A percentile compares a stretch with the other conserved stretches of the same genome.
phyloP scores from a whole-genome alignment of 495 filamentous ascomycete genomes.

The Niebla homalea region DNA sequence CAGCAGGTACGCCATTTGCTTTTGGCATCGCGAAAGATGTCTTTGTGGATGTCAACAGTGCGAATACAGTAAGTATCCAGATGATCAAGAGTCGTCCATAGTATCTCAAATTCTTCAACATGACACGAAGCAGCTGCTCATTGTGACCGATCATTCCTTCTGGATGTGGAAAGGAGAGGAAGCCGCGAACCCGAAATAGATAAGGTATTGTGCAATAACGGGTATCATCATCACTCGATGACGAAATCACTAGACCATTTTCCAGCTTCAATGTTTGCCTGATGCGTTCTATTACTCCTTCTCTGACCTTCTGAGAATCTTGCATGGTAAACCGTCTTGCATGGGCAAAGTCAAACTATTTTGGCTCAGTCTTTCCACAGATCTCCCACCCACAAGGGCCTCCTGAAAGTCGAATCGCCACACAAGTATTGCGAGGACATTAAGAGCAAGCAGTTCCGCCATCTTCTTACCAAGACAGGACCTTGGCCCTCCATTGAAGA shows the following conservation, averaged over 20 bases:
- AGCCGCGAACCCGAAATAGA: too few species aligned
- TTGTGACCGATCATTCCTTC: too few species aligned
- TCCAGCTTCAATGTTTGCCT: neutral
- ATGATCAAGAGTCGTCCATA: too few species aligned
- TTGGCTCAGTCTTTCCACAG: conserved; percentile 34
- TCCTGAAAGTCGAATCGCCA: conserved; percentile 35
- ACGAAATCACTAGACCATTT: neutral
- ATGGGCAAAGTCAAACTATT: conserved; percentile 48
- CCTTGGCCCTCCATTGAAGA: conserved; percentile 47
- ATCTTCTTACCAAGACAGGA: conserved; percentile 46
- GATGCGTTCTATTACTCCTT: neutral
- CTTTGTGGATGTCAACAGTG: too few species aligned
- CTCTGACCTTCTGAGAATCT: neutral
- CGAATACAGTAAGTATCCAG: too few species aligned
- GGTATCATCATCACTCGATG: too few species aligned
- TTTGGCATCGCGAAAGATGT: too few species aligned
- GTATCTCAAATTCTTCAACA: too few species aligned
- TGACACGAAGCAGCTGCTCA: too few species aligned
- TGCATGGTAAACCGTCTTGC: conserved; percentile 40
- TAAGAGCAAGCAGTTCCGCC: conserved; percentile 42
- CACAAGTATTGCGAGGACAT: conserved; percentile 36
- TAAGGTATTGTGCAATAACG: too few species aligned
- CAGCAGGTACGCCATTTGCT: too few species aligned
- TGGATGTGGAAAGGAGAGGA: too few species aligned
- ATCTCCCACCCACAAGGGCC: conserved; percentile 13